A percentile compares a stretch with the other conserved stretches of the same genome.
phyloP scores from a whole-genome alignment of 2,329 filamentous ascomycete species.

The Shiraia bambusicola region DNA sequence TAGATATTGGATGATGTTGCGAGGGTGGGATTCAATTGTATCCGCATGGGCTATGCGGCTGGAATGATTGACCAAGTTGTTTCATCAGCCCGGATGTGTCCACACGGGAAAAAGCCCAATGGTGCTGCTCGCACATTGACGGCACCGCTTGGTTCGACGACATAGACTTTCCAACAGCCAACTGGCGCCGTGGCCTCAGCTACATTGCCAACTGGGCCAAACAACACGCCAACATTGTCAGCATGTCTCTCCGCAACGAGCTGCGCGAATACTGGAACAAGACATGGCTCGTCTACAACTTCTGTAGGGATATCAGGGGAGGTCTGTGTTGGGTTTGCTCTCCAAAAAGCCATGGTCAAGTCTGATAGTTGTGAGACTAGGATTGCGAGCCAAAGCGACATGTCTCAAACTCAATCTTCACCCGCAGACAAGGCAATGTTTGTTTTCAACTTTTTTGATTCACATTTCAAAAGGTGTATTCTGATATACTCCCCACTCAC shows the following conservation, averaged over 20 bases:
- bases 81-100: slow-evolving; percentile 38
- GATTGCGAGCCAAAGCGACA: background rate
- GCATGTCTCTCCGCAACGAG: slow-evolving; percentile 61
- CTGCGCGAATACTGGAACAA: slow-evolving; percentile 44
- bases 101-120: slow-evolving; percentile 34
- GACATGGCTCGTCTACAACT: slow-evolving; percentile 33
- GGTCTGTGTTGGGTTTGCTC: too few species aligned
- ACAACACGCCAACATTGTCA: slow-evolving; percentile 54
- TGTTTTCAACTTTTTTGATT: slow-evolving; percentile 1
- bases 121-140: slow-evolving; percentile 46
- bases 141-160: slow-evolving; percentile 62
- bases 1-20: slow-evolving; percentile 56
- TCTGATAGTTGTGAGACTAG: background rate
- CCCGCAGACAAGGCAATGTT: background rate
- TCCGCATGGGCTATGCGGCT: slow-evolving; percentile 52
- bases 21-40: slow-evolving; percentile 61
- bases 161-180: slow-evolving; percentile 55
- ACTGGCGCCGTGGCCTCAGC: slow-evolving; percentile 57
- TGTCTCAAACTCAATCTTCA: background rate
- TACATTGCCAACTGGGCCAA: slow-evolving; percentile 56
- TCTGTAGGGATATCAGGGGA: too few species aligned
- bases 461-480: background rate
- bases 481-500: background rate
- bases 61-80: slow-evolving; percentile 47
- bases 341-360: too few species aligned